A percentile compares a stretch with the other conserved stretches of the same genome.
phyloP scores from a whole-genome alignment of 177 flowering plant genomes.

The Vitis hybrid region DNA sequence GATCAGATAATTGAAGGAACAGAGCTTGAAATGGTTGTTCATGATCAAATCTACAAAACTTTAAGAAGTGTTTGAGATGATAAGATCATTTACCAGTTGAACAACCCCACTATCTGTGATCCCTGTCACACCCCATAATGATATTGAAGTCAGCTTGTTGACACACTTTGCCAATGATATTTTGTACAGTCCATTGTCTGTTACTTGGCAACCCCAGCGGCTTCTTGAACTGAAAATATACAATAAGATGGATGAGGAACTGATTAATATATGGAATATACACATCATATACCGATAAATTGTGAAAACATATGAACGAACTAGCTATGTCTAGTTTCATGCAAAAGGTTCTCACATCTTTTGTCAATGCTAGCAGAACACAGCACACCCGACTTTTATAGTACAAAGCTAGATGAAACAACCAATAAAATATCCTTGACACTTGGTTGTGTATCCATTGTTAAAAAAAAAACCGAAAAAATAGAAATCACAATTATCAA shows the following conservation, averaged over 20 bases:
- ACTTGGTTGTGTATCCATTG: too few species aligned
- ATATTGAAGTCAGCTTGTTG: conserved; percentile 75
- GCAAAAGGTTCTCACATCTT: too few species aligned
- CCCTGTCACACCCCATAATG: conserved; percentile 93
- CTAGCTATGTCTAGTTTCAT: too few species aligned
- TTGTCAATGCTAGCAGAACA: too few species aligned
- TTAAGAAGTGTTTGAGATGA: background rate
- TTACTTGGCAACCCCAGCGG: conserved; percentile 93
- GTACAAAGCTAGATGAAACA: too few species aligned
- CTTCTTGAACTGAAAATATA: conserved; percentile 70
- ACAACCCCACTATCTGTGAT: conserved; percentile 86
- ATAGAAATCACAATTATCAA: too few species aligned
- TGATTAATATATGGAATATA: background rate
- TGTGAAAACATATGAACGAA: too few species aligned
- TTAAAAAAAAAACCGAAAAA: too few species aligned
- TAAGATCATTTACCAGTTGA: conserved; percentile 56
- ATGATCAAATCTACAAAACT: background rate
- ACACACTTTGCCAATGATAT: conserved; percentile 79
- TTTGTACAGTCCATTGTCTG: conserved; percentile 71
- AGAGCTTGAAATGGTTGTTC: too few species aligned
- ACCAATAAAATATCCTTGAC: too few species aligned
- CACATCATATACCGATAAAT: background rate
- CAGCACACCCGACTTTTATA: too few species aligned
- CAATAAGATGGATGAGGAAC: background rate
- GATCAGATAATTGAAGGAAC: too few species aligned